A percentile compares a stretch with the other conserved stretches of the same genome.
Evolutionary conservation across 2,329 filamentous ascomycete genomes (phyloP).

Genomic region (Neophaeococcomyces aloes): DNA sequence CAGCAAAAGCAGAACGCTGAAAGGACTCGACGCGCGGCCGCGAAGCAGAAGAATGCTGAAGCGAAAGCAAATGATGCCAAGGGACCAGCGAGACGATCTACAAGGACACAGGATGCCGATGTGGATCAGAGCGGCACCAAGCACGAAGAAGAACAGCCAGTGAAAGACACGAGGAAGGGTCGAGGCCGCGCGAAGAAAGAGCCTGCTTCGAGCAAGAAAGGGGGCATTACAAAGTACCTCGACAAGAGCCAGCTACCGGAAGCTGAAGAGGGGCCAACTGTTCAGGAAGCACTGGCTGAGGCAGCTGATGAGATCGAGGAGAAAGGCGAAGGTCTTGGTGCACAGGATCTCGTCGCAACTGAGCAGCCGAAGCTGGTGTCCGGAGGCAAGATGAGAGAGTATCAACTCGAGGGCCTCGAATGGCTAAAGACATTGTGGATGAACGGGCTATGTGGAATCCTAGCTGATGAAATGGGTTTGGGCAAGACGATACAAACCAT

Average conservation of each 20-base stretch:
- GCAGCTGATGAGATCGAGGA: constrained; percentile 48
- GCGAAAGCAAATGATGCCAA: constrained; percentile 23
- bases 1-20: constrained; percentile 35
- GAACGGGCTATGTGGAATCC: constrained; percentile 82
- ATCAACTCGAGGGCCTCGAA: constrained; percentile 86
- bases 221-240: constrained; percentile 50
- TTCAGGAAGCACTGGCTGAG: constrained; percentile 49
- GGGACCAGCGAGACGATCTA: constrained; percentile 16
- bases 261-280: constrained; percentile 42
- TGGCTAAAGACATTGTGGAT: constrained; percentile 80
- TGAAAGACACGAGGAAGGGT: constrained; percentile 6
- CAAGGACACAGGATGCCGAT: constrained; percentile 6
- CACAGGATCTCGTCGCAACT: constrained; percentile 65
- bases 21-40: constrained; percentile 29
- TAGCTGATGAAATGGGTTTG: constrained; percentile 90
- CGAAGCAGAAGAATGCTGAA: constrained; percentile 25
- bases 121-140: constrained; percentile 26
- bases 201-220: constrained; percentile 21
- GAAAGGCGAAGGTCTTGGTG: constrained; percentile 50
- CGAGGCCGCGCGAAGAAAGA: constrained; percentile 25
- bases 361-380: constrained; percentile 75
- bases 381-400: constrained; percentile 83
- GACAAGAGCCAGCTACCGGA: constrained; percentile 48
- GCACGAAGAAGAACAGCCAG: constrained; percentile 17
- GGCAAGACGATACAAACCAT: constrained; percentile 92